Conservation (phyloP, 345 rosid genomes). For the Alliaria petiolata region DNA sequence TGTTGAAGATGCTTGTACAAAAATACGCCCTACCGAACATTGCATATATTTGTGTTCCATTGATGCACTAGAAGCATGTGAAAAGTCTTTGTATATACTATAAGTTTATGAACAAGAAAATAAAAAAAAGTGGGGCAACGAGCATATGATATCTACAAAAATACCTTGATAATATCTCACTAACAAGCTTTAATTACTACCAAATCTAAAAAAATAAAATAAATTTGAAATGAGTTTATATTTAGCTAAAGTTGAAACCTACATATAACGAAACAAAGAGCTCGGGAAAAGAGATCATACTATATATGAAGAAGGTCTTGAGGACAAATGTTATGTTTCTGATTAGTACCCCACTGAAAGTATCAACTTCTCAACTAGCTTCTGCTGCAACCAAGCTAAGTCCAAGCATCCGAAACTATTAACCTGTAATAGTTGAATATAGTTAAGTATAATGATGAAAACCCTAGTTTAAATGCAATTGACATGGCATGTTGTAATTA, state of each 20-base stretch:
- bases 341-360: conserved; percentile 3
- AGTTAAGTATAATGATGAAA: not conserved
- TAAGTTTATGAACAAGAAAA: not conserved
- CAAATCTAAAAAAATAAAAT: not conserved
- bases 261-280: not conserved
- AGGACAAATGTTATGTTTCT: not conserved
- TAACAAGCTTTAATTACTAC: conserved; percentile 8
- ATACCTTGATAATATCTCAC: not conserved
- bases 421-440: conserved; percentile 34
- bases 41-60: not conserved
- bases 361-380: conserved; percentile 38
- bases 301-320: conserved; percentile 10
- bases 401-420: conserved; percentile 37
- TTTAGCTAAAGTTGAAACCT: not conserved
- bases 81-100: not conserved
- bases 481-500: conserved; percentile 2
- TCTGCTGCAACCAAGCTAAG: conserved; percentile 39
- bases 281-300: conserved; percentile 8
- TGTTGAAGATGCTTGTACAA: not conserved
- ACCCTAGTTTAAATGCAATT: conserved; percentile 16
- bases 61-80: not conserved
- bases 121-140: not conserved
- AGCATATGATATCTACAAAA: not conserved
- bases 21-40: not conserved
- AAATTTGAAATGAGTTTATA: not conserved